Evolutionary conservation across 2,329 filamentous ascomycete genomes (phyloP), one percentile per base, ranked within the genome.

Genomic region (Raffaelea ambrosiae): DNA sequence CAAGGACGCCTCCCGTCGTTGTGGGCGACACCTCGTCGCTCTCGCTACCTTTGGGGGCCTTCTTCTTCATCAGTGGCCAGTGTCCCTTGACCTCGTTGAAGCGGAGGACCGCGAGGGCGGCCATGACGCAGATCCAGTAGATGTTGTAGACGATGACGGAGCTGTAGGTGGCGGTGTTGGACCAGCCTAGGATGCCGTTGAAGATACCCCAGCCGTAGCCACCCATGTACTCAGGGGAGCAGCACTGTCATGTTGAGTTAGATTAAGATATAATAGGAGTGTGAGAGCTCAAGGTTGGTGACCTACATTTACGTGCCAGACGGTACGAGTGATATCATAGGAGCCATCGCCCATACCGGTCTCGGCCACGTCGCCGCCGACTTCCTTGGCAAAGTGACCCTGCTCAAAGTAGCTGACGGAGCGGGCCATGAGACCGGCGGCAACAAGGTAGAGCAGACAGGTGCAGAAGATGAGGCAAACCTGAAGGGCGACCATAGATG

Each of bases 171-270:
- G 86, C 89, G 13, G 85, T 88, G 68, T 95, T 95, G 51, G 81
- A 78, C 89, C 89, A 95, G 50, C 89, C 88, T 11, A 95, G 72
- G 47, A 95, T 73, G 50, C 86, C 81, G 58, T 94, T 91, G 72
- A 95, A 88, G 55, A 95, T 80, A 47, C 86, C 87, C 88, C 88
- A 95, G 40, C 85, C 86, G 23, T 85, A 84, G 53, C 87, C 82
- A 36, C 83, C 65, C 46, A 80, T 68, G 0, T 88, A 83, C 57
- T 79, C 90, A 62, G 87, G 93, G 70, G 86, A 94, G 62, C 35
- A 38, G 35, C 35, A 38, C 35, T 38, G 18, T 5, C 5, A 8
- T 38, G 13, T 5, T 38, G 5, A 19, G 35, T 14, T 5, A 16
- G 35, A 38, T n/a, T 16, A 7, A 38, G 35, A n/a, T 5, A n/a